A percentile compares a stretch with the other conserved stretches of the same genome.
Evolutionary conservation across 495 filamentous ascomycete genomes (phyloP).

Genomic region (Ascodesmis nigricans): DNA sequence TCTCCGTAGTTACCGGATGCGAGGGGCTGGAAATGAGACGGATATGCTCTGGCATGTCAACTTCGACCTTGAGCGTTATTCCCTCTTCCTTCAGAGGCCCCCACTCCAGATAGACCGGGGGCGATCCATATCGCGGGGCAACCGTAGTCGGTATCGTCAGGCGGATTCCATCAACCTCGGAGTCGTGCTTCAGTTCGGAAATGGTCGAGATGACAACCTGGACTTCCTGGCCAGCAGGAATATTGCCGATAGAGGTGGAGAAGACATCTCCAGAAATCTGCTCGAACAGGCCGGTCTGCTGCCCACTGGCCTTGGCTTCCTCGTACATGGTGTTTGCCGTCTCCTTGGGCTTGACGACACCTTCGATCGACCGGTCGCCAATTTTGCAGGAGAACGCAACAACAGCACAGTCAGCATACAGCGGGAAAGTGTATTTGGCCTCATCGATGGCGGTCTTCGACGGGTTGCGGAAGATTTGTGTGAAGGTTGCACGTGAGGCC

Average conservation of each 20-base stretch:
- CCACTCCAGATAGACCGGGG: no score
- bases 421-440: constrained; percentile 41
- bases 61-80: constrained; percentile 37
- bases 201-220: constrained; percentile 38
- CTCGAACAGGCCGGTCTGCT: constrained; percentile 38
- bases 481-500: constrained; percentile 35
- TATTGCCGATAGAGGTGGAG: constrained; percentile 38
- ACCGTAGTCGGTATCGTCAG: constrained; percentile 43
- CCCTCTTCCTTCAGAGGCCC: constrained; percentile 20
- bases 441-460: constrained; percentile 26
- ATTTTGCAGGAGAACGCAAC: constrained; percentile 37
- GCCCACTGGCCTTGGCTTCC: constrained; percentile 31
- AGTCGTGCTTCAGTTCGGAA: constrained; percentile 41
- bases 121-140: constrained; percentile 37
- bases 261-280: constrained; percentile 40
- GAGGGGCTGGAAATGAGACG: constrained; percentile 37
- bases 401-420: constrained; percentile 42
- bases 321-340: constrained; percentile 32
- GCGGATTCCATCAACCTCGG: constrained; percentile 36
- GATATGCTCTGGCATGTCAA: constrained; percentile 35
- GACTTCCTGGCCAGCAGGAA: constrained; percentile 32
- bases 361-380: constrained; percentile 27
- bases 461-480: constrained; percentile 37
- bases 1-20: constrained; percentile 37
- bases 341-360: constrained; percentile 37